Base-by-base conservation (phyloP, 305 asterid genomes). In the Fraxinus paxiana region DNA sequence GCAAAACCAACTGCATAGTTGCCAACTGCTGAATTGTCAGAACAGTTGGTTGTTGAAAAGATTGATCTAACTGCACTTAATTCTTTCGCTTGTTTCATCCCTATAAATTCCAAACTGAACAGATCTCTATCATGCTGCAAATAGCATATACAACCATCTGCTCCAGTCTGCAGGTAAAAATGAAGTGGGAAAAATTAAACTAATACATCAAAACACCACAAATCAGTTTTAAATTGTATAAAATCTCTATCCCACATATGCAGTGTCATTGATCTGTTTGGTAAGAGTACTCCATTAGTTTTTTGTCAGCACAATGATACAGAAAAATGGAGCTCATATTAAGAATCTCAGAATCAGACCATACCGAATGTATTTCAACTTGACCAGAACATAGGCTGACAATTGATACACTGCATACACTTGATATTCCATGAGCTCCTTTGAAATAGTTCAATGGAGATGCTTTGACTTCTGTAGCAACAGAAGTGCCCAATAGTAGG, bases 341-440 rank as follows among this genome's bases (percentile, higher is more conserved):
- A 82, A 33, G 71, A 78, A 74, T 73, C 77, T 38, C 73, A 81
- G 82, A 83, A 61, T 75, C 34, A 82, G 76, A 84, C 83, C 94
- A 78, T 95, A 95, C 99, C 94, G 99, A 92, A 82, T 80, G 82
- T 83, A 95, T 88, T 75, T 88, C 93, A 79, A 93, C 90, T 88
- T 91, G 92, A 86, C 84, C 85, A 74, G 89, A 84, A 88, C 84
- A 75, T 82, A 81, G 84, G 35, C 92, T 73, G 77, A 81, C 85
- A 74, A 93, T 80, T 76, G 92, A 84, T 80, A 92, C 90, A 85
- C 97, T 92, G 90, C 92, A 90, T 78, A 95, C 96, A 78, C 89
- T 91, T 82, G 99, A 95, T 87, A 95, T 94, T 73, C 99, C 99
- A 90, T 95, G 99, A 87, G 94, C 97, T 82, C 96, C 98, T 89